Evolutionary conservation across 1,139 yeast genomes (phyloP), one percentile per base, ranked within the genome.

Genomic region (Kurtzmaniella natalensis): DNA sequence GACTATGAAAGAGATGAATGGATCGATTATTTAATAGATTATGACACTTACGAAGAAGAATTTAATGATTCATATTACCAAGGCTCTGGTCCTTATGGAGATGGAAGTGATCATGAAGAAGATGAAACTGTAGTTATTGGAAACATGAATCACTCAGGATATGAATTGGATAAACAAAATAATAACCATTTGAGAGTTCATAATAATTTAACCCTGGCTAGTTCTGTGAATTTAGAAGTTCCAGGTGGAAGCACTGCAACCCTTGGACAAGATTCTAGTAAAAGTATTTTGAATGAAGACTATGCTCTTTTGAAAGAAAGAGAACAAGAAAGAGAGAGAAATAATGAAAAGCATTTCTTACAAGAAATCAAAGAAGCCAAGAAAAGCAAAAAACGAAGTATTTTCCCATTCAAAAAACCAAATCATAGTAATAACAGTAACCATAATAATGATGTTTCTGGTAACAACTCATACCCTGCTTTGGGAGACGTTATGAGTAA

Each of bases 1-100:
- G 86, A 83, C 35, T 70, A 65, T 22, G 95, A 87, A 47, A 73
- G 95, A 35, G 94, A 85, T 45, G 70, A 70, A 4, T 85, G 96
- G 96, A 75, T 82, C 18, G 67, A 75, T 15, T 70, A 76, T 1
- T 59, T 83, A 43, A 65, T 79, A 28, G 80, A 74, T 39, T 64
- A 65, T 41, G 59, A 49, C 30, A 50, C 47, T 18, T 28, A 35
- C 18, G 36, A 10, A 17, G 29, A 30, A 4, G 46, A 41, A 20
- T 37, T 42, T 5, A 28, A 31, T n/a, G 42, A 30, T 3, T 28
- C 43, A 7, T n/a, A n/a, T n/a, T 36, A 29, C 18, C 39, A 43
- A 18, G 33, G 39, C 6, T 40, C 46, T 2, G 35, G 40, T 8
- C 42, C 45, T 7, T 36, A 40, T 6, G n/a, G n/a, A n/a, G n/a